phyloP scores from a whole-genome alignment of 768 basidiomycete genomes.

The Rubroboletus satanas region DNA sequence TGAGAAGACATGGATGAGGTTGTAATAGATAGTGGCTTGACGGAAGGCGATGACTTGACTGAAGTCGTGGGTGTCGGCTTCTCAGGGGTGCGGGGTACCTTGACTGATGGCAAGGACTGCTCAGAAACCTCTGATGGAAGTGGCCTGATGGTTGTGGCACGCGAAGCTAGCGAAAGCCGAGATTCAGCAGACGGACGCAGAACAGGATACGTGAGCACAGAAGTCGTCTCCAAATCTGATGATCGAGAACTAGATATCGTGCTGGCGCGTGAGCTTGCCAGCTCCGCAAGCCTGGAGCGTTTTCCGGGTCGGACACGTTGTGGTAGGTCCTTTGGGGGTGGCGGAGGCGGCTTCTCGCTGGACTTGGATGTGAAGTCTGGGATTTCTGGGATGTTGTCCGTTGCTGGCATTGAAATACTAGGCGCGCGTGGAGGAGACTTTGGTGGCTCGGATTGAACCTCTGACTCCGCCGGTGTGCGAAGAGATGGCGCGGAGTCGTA shows the following conservation, averaged over 20 bases:
- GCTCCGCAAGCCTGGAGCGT: slow-evolving; percentile 64
- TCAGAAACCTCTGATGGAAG: slow-evolving; percentile 19
- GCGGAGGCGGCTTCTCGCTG: slow-evolving; percentile 28
- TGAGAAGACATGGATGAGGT: slow-evolving; percentile 55
- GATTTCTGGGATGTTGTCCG: slow-evolving; percentile 53
- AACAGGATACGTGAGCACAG: slow-evolving; percentile 68
- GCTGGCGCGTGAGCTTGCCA: slow-evolving; percentile 64
- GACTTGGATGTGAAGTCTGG: slow-evolving; percentile 51
- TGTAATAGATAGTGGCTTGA: slow-evolving; percentile 28
- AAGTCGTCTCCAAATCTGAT: slow-evolving; percentile 50
- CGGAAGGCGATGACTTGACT: slow-evolving; percentile 25
- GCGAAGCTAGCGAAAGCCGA: slow-evolving; percentile 30
- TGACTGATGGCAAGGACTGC: slow-evolving; percentile 7
- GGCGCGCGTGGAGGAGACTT: slow-evolving; percentile 38
- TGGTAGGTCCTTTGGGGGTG: slow-evolving; percentile 21
- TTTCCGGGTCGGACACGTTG: slow-evolving; percentile 30
- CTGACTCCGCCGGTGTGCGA: slow-evolving; percentile 40
- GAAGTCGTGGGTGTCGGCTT: slow-evolving; percentile 14
- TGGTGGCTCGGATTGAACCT: slow-evolving; percentile 30
- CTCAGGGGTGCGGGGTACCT: slow-evolving; percentile 26
- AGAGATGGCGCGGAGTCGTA: slow-evolving; percentile 57
- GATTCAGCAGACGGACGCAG: slow-evolving; percentile 69
- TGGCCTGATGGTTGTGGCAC: slow-evolving; percentile 16
- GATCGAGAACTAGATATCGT: slow-evolving; percentile 50
- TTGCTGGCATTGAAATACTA: slow-evolving; percentile 43